These are phyloP conservation scores for Tylopilus sp. DNA, from an alignment of 1,284 basidiomycete species.

Conservation along the genomic window DNA sequence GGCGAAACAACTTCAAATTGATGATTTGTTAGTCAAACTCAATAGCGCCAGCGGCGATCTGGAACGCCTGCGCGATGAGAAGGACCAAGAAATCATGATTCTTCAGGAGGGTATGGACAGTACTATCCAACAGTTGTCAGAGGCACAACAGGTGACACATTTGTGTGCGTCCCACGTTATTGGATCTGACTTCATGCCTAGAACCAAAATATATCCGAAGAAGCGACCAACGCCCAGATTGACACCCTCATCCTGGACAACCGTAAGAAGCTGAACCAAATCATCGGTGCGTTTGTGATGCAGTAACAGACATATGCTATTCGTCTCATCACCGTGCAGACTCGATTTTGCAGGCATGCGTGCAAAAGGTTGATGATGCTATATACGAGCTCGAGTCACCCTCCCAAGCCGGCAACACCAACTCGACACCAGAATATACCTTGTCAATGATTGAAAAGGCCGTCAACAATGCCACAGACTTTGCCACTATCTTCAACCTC, in stretches of 20 bases:
- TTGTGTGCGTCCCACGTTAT: neutral
- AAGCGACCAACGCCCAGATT: constrained; percentile 92
- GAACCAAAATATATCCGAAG: constrained; percentile 81
- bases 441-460: constrained; percentile 99
- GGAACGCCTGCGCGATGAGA: constrained; percentile 86
- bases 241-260: constrained; percentile 97
- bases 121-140: constrained; percentile 87
- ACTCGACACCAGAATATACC: constrained; percentile 96
- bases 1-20: constrained; percentile 93
- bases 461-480: constrained; percentile 90
- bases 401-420: constrained; percentile 89
- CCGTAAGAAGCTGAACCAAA: constrained; percentile 96
- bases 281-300: constrained; percentile 67
- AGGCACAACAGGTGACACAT: constrained; percentile 71
- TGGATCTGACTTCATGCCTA: constrained; percentile 32
- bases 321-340: constrained; percentile 46
- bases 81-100: constrained; percentile 94
- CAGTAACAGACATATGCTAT: neutral
- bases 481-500: constrained; percentile 91
- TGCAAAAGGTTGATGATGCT: constrained; percentile 95
- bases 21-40: constrained; percentile 80
- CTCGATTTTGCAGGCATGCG: constrained; percentile 95
- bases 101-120: constrained; percentile 96
- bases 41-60: constrained; percentile 74
- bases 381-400: constrained; percentile 98